Percentiles rank a stretch among this genome's conserved stretches.
Conservation (phyloP, 352 stramenopile genomes). For the Phytopythium oedochilum region DNA sequence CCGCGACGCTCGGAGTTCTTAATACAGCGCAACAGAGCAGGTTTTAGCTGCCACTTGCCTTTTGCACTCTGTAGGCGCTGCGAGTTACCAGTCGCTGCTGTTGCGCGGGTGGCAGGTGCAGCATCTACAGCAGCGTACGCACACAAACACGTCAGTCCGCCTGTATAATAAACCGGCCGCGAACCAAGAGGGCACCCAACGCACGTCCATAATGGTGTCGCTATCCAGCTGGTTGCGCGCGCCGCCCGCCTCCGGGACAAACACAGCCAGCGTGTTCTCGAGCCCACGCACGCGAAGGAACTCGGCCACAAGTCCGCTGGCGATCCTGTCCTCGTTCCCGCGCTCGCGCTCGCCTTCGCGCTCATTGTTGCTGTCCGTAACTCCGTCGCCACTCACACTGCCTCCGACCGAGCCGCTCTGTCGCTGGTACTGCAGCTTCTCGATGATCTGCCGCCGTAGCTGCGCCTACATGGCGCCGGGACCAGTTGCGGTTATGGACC, state of each 20-base stretch:
- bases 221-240: constrained; percentile 31
- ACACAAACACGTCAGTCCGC: no score
- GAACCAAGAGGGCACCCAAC: no score
- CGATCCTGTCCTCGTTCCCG: constrained; percentile 45
- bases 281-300: constrained; percentile 43
- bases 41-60: background rate
- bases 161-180: no score
- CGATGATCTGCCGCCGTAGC: constrained; percentile 57
- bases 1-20: constrained; percentile 16
- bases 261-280: constrained; percentile 62
- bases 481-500: no score
- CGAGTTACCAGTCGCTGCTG: background rate
- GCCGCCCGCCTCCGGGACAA: constrained; percentile 62
- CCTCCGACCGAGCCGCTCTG: constrained; percentile 4
- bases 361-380: background rate
- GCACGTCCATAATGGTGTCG: constrained; percentile 41
- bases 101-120: background rate
- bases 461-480: constrained; percentile 31
- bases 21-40: background rate
- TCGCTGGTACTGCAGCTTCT: constrained; percentile 55
- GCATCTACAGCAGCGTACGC: background rate
- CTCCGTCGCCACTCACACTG: constrained; percentile 6
- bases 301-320: constrained; percentile 52
- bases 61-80: background rate
- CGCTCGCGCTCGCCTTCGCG: constrained; percentile 1